Conservation (phyloP, 2,329 filamentous ascomycete species). For the Colletotrichum euphorbiae region DNA sequence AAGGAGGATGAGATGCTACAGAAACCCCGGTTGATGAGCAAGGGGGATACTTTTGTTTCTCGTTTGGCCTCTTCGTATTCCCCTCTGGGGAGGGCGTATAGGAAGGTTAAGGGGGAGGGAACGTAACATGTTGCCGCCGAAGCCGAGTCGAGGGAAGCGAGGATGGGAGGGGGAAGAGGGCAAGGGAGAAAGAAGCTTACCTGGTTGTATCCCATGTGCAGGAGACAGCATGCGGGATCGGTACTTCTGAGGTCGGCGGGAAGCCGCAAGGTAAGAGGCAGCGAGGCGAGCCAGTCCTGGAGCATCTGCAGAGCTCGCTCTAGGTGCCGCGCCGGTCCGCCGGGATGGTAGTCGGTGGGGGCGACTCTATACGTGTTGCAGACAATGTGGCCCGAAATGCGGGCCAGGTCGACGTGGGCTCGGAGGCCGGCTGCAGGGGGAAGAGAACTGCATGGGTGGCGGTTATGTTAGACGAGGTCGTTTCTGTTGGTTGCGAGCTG, state of each 20-base stretch:
- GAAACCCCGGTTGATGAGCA: not conserved
- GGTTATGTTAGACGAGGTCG: slow-evolving; percentile 14
- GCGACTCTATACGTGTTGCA: slow-evolving; percentile 59
- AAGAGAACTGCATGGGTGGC: slow-evolving; percentile 49
- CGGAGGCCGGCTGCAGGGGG: slow-evolving; percentile 57
- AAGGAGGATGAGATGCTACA: slow-evolving; percentile 60
- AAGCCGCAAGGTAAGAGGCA: slow-evolving; percentile 54
- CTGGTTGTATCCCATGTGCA: slow-evolving; percentile 62
- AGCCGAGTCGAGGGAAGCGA: slow-evolving; percentile 41
- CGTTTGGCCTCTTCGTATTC: not conserved
- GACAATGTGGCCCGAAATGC: slow-evolving; percentile 61
- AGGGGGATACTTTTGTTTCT: not conserved
- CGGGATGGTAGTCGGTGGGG: slow-evolving; percentile 44
- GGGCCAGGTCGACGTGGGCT: slow-evolving; percentile 60
- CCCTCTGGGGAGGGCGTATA: not conserved
- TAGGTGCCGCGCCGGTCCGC: slow-evolving; percentile 48
- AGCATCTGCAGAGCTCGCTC: slow-evolving; percentile 56
- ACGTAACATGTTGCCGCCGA: not conserved
- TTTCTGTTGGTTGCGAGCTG: slow-evolving; percentile 7
- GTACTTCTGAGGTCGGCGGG: slow-evolving; percentile 49
- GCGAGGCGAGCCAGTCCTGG: slow-evolving; percentile 53
- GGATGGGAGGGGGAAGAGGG: slow-evolving; percentile 40
- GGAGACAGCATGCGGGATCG: slow-evolving; percentile 56
- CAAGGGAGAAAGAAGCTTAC: slow-evolving; percentile 28
- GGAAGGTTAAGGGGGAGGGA: not conserved